A percentile compares a stretch with the other conserved stretches of the same genome.
Conservation (phyloP, 768 basidiomycete genomes). For the Collybia mongolica region DNA sequence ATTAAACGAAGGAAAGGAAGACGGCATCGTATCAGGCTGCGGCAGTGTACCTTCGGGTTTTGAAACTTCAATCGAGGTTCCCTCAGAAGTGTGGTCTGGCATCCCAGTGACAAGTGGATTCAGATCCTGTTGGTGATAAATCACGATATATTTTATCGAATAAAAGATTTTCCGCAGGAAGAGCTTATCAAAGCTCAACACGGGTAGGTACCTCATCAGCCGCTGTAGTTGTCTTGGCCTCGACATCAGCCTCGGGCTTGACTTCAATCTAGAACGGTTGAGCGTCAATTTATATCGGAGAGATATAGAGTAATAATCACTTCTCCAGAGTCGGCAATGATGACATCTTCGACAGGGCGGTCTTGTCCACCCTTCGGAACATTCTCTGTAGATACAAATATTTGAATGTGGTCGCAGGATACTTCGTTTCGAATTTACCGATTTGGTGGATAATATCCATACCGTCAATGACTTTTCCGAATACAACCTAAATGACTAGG, state of each 20-base stretch:
- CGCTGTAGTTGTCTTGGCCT: slow-evolving; percentile 46
- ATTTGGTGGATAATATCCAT: slow-evolving; percentile 83
- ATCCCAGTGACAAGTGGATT: slow-evolving; percentile 16
- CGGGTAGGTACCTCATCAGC: slow-evolving; percentile 90
- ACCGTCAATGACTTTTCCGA: slow-evolving; percentile 89
- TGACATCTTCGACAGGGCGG: slow-evolving; percentile 72
- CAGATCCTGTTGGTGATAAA: slow-evolving; percentile 48
- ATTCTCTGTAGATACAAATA: slow-evolving; percentile 49
- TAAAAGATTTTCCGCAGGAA: slow-evolving; percentile 29
- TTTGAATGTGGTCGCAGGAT: not conserved
- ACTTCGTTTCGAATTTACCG: slow-evolving; percentile 42
- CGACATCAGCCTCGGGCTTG: slow-evolving; percentile 54
- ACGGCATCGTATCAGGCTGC: slow-evolving; percentile 9
- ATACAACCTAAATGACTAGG: slow-evolving; percentile 66
- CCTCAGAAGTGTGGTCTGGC: not conserved
- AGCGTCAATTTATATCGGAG: not conserved
- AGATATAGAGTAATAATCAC: slow-evolving; percentile 35
- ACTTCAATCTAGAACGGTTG: slow-evolving; percentile 42
- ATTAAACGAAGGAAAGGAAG: slow-evolving; percentile 21
- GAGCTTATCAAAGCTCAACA: slow-evolving; percentile 83
- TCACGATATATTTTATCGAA: slow-evolving; percentile 53
- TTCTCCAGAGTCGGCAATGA: slow-evolving; percentile 88
- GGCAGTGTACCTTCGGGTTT: slow-evolving; percentile 4
- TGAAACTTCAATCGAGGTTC: slow-evolving; percentile 11
- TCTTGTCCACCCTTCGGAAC: slow-evolving; percentile 70